Percentiles rank a stretch among this genome's conserved stretches.
These are phyloP conservation scores for Medicago lupulina DNA, from an alignment of 306 rosid species.

Conservation along the genomic window DNA sequence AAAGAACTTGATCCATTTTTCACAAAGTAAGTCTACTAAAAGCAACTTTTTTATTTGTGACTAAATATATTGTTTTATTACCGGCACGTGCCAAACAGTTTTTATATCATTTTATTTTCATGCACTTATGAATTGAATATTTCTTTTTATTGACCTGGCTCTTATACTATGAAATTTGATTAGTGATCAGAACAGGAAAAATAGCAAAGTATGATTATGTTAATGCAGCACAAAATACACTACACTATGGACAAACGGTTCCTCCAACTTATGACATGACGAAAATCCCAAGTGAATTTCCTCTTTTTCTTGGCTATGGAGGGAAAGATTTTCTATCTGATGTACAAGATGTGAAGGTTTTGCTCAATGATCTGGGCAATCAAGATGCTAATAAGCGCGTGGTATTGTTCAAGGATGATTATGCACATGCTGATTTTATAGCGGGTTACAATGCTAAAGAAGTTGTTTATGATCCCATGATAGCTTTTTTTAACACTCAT, in stretches of 20 bases:
- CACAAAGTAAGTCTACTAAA: conserved; percentile 42
- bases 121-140: neutral
- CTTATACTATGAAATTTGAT: conserved; percentile 19
- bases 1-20: conserved; percentile 55
- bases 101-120: neutral
- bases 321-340: conserved; percentile 57
- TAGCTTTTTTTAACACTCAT: conserved; percentile 50
- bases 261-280: conserved; percentile 67
- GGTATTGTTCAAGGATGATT: conserved; percentile 46
- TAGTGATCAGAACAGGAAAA: conserved; percentile 63
- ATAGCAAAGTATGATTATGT: conserved; percentile 62
- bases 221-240: conserved; percentile 36
- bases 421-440: conserved; percentile 74
- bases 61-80: too few species aligned
- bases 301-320: conserved; percentile 63
- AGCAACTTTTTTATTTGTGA: neutral
- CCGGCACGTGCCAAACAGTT: too few species aligned
- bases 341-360: conserved; percentile 55
- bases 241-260: conserved; percentile 57
- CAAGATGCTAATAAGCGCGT: conserved; percentile 58
- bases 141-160: too few species aligned
- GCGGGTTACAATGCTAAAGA: conserved; percentile 59
- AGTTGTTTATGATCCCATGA: conserved; percentile 60
- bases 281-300: conserved; percentile 61
- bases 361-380: conserved; percentile 55